phyloP scores from a whole-genome alignment of 108 stramenopile genomes.

The Cyclostephanos tholiformis region DNA sequence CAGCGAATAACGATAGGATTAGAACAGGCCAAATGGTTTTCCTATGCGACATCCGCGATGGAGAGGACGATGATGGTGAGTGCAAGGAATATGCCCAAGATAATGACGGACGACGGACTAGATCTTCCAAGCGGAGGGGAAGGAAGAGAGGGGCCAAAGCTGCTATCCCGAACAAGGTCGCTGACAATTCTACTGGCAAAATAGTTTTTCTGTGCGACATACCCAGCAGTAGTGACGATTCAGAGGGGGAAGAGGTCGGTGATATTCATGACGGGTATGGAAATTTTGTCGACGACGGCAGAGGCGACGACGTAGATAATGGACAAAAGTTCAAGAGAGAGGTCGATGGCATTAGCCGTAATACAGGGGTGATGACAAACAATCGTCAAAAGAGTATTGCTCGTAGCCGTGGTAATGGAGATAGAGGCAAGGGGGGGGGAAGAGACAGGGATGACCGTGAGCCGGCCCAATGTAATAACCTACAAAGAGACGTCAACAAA shows the following conservation, averaged over 20 bases:
- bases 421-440: slow-evolving; percentile 4
- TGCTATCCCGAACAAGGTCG: background rate
- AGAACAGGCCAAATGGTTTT: too few relatives aligned
- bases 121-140: slow-evolving; percentile 2
- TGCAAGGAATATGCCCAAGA: background rate
- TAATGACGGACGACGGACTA: background rate
- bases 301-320: background rate
- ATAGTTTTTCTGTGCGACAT: slow-evolving; percentile 19
- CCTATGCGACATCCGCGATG: background rate
- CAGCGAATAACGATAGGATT: too few relatives aligned
- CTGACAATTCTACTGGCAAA: background rate
- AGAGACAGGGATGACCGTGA: slow-evolving; percentile 5
- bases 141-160: background rate
- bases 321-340: background rate
- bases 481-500: background rate
- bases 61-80: background rate
- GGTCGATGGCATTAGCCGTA: background rate
- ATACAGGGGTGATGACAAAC: background rate
- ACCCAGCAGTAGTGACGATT: slow-evolving; percentile 16
- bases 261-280: background rate
- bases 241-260: background rate
- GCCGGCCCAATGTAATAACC: background rate
- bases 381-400: background rate
- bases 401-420: slow-evolving; percentile 2
- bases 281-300: background rate